Evolutionary conservation across 495 filamentous ascomycete genomes (phyloP).

Genomic region (Penicillium maclennaniae): DNA sequence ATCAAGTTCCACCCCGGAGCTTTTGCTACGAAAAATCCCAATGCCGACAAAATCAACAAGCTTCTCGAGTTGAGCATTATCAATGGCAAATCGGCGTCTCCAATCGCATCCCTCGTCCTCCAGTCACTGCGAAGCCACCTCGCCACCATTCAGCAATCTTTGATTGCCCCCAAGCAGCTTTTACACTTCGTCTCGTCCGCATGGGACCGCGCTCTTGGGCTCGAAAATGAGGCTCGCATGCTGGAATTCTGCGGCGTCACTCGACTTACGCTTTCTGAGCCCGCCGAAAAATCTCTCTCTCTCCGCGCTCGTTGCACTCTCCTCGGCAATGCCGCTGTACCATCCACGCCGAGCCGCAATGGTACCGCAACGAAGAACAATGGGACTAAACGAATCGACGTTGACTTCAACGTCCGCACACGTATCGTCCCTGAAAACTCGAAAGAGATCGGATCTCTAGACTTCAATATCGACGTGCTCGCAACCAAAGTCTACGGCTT

Average conservation of each 20-base stretch:
- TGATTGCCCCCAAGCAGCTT: slow-evolving; percentile 32
- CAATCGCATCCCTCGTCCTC: slow-evolving; percentile 35
- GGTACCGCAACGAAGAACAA: slow-evolving; percentile 16
- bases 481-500: slow-evolving; percentile 48
- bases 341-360: slow-evolving; percentile 17
- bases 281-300: slow-evolving; percentile 23
- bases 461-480: slow-evolving; percentile 38
- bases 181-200: slow-evolving; percentile 38
- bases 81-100: slow-evolving; percentile 25
- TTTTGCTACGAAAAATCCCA: slow-evolving; percentile 38
- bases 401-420: slow-evolving; percentile 41
- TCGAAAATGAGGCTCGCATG: slow-evolving; percentile 46
- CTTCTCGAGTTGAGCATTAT: slow-evolving; percentile 30
- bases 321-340: slow-evolving; percentile 21
- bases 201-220: slow-evolving; percentile 36
- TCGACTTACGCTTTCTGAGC: slow-evolving; percentile 34
- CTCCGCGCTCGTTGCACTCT: slow-evolving; percentile 41
- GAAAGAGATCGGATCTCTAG: slow-evolving; percentile 26
- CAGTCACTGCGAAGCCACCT: slow-evolving; percentile 36
- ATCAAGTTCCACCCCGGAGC: slow-evolving; percentile 68
- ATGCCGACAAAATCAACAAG: slow-evolving; percentile 16
- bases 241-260: slow-evolving; percentile 47
- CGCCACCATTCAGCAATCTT: slow-evolving; percentile 29
- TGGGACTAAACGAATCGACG: slow-evolving; percentile 31
- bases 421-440: slow-evolving; percentile 16